Base-by-base conservation (phyloP, 2,329 filamentous ascomycete species). In the Alternaria atra region DNA sequence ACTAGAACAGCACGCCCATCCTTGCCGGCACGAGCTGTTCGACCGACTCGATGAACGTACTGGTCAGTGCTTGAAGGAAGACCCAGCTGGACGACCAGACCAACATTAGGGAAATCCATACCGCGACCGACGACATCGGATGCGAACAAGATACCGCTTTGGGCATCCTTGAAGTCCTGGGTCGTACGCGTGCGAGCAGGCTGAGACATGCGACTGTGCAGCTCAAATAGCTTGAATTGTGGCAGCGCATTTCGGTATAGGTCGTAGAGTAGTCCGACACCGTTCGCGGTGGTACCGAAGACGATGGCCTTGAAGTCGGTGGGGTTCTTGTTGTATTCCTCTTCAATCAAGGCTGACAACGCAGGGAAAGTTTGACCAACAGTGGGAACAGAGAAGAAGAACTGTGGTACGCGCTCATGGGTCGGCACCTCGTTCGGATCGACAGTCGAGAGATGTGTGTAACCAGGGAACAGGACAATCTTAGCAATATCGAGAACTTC, bases 1-100 rank as follows among this genome's bases (percentile, higher is more conserved):
- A 87, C 67, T 53, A 86, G 83, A 57, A 87, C 79, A 12, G 85
- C 85, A 39, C 84, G 82, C 10, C 85, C 85, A 50, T 85, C 81
- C 27, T 80, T 82, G 15, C 77, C 77, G 15, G 77, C 77, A 39
- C 77, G 72, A n/a, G 75, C 82, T 29, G 80, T 82, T 44, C 80
- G 77, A 17, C 77, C 80, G 9, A 81, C 76, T 15, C 80, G 80
- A 60, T 82, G 77, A 30, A 79, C 61, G 46, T 79, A 79, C 62
- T 86, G 83, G 55, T 86, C 85, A 15, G 78, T 79, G 48, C 79
- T 82, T 2, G 81, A 80, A 0, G 85, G 84, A 6, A 86, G 71
- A 34, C 84, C 84, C 5, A 84, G 71, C 65, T 84, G 82, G 32
- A 84, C 73, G 34, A 84, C 82, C 12, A 83, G 72, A 27, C 81